Conservation (phyloP, 176 grass and related monocot genomes). For the Oryza rufipogon region DNA sequence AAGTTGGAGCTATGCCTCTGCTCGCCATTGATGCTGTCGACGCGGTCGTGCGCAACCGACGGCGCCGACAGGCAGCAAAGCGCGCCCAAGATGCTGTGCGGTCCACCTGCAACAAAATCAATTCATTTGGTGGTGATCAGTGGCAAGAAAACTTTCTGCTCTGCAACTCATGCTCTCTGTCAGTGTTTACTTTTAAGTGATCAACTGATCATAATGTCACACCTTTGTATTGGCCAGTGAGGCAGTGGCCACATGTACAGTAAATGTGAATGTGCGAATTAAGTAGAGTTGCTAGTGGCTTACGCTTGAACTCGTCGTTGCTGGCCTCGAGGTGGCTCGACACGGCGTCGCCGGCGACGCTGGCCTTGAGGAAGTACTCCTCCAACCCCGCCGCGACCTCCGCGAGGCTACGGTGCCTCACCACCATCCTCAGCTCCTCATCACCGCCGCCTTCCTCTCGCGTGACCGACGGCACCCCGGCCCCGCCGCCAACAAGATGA, state of each 20-base stretch:
- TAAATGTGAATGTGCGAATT: neutral
- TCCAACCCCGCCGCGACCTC: constrained; percentile 76
- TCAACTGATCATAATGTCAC: neutral
- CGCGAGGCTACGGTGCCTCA: constrained; percentile 71
- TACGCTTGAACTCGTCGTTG: constrained; percentile 43
- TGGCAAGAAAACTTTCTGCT: constrained; percentile 1
- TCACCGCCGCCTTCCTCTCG: neutral
- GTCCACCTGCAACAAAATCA: constrained; percentile 44
- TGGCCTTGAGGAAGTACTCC: constrained; percentile 68
- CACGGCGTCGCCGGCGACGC: constrained; percentile 55
- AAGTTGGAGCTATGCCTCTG: constrained; percentile 63
- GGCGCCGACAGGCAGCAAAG: constrained; percentile 71
- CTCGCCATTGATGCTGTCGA: constrained; percentile 45
- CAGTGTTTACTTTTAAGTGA: neutral
- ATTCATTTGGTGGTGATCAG: neutral
- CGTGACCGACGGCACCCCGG: neutral
- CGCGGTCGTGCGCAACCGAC: constrained; percentile 43
- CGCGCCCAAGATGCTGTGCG: constrained; percentile 53
- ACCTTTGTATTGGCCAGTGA: neutral
- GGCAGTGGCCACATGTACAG: neutral
- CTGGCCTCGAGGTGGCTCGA: constrained; percentile 57
- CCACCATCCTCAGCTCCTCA: constrained; percentile 51
- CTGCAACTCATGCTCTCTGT: neutral
- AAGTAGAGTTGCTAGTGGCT: neutral
- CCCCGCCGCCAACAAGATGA: neutral